A percentile compares a stretch with the other conserved stretches of the same genome.
These are phyloP conservation scores for Penicillium malachiteum DNA, from an alignment of 495 filamentous ascomycete genomes.

Conservation along the genomic window DNA sequence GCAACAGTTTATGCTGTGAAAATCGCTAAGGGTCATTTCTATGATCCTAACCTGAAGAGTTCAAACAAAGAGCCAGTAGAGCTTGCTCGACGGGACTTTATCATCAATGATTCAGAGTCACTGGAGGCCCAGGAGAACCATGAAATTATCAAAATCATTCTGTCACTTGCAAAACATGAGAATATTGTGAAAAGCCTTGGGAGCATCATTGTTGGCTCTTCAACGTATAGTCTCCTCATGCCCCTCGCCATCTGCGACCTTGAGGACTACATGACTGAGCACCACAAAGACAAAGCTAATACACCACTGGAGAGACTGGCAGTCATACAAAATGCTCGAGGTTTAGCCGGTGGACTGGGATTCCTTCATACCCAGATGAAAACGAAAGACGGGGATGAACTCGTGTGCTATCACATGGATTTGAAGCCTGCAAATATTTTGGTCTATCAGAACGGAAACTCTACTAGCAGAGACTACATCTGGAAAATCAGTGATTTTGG, in stretches of 20 bases:
- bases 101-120: not conserved
- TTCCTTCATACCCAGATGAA: conserved; percentile 37
- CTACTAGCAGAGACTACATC: conserved; percentile 12
- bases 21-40: conserved; percentile 34
- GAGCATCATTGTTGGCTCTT: conserved; percentile 24
- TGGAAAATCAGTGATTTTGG: conserved; percentile 44
- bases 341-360: conserved; percentile 30
- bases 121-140: conserved; percentile 12
- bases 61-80: conserved; percentile 10
- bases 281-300: not conserved
- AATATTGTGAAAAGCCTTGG: conserved; percentile 35
- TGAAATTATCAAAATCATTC: conserved; percentile 32
- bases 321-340: conserved; percentile 25
- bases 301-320: conserved; percentile 17
- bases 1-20: conserved; percentile 32
- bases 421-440: conserved; percentile 38
- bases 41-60: conserved; percentile 7
- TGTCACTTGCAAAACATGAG: conserved; percentile 15
- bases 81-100: conserved; percentile 10
- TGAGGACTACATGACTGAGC: conserved; percentile 26
- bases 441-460: conserved; percentile 24
- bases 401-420: conserved; percentile 41
- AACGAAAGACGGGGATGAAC: conserved; percentile 14
- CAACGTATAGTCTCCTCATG: conserved; percentile 39
- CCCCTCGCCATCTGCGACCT: conserved; percentile 35